A percentile compares a stretch with the other conserved stretches of the same genome.
Evolutionary conservation across 2,329 filamentous ascomycete genomes (phyloP).

Genomic region (Neonectria sp.): DNA sequence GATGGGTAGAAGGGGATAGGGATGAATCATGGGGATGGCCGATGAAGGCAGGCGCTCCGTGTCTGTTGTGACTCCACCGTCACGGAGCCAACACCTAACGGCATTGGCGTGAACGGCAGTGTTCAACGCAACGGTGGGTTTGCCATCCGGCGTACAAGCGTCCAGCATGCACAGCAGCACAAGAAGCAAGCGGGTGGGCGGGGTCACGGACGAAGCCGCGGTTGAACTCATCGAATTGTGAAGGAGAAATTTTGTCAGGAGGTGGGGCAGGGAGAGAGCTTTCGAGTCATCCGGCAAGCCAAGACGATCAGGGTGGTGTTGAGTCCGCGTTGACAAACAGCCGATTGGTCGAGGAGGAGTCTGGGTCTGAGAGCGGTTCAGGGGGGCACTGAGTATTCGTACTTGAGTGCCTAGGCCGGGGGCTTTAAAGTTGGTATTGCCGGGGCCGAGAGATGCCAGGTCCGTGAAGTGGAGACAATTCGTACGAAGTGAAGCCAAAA

Average conservation of each 20-base stretch:
- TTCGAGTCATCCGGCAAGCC: conserved; percentile 35
- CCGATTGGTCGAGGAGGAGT: conserved; percentile 16
- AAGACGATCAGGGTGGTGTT: conserved; percentile 1
- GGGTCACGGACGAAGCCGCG: conserved; percentile 3
- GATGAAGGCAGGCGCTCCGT: neutral
- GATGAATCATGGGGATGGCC: conserved; percentile 5
- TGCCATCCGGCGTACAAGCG: conserved; percentile 13
- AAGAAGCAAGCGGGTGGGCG: conserved; percentile 9
- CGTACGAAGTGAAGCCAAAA: neutral
- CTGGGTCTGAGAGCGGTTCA: neutral
- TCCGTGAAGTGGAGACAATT: neutral
- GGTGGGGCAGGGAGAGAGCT: conserved; percentile 11
- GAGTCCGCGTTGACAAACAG: neutral
- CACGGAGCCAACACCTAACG: conserved; percentile 8
- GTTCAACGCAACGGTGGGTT: conserved; percentile 12
- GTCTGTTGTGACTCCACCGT: conserved; percentile 6
- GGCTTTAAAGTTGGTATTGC: conserved; percentile 17
- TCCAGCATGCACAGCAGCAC: neutral
- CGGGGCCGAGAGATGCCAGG: neutral
- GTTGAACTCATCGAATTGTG: conserved; percentile 8
- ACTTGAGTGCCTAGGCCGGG: conserved; percentile 13
- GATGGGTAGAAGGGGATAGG: neutral
- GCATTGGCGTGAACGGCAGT: neutral
- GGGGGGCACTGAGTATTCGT: no score
- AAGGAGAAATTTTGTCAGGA: conserved; percentile 23